These are phyloP conservation scores for Dothideomycetes sp. DNA, from an alignment of 2,329 filamentous ascomycete genomes.

Conservation along the genomic window DNA sequence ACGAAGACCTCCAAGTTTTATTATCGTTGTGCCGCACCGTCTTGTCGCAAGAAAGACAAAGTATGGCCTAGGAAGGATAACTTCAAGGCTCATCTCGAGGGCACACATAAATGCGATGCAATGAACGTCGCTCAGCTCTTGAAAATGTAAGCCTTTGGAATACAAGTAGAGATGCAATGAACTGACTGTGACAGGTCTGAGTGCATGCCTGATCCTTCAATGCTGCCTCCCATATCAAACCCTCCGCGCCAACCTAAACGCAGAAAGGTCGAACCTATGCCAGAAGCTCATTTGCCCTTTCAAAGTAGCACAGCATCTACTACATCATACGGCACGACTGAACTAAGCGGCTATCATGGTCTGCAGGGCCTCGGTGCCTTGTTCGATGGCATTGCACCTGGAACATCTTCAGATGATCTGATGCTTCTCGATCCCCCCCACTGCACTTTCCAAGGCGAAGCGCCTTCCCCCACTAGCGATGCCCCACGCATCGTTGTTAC, in stretches of 20 bases:
- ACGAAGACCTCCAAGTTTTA: constrained; percentile 10
- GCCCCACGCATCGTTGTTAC: too few species aligned
- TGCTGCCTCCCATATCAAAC: not conserved
- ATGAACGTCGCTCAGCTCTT: not conserved
- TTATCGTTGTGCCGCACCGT: constrained; percentile 8
- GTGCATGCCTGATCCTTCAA: not conserved
- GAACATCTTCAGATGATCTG: too few species aligned
- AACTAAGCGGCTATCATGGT: too few species aligned
- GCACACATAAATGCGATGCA: constrained; percentile 7
- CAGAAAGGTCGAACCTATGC: not conserved
- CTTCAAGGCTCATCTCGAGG: constrained; percentile 12
- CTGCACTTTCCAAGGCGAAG: too few species aligned
- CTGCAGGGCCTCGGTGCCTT: too few species aligned
- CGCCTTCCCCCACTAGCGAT: too few species aligned
- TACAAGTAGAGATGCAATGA: too few species aligned
- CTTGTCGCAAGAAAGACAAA: constrained; percentile 11
- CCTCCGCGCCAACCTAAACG: not conserved
- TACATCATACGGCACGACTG: too few species aligned
- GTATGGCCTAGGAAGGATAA: constrained; percentile 11
- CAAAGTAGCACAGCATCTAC: too few species aligned
- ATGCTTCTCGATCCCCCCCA: too few species aligned
- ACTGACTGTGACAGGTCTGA: constrained; percentile 3
- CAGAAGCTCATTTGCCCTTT: too few species aligned
- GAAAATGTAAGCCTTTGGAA: not conserved
- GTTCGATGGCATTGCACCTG: too few species aligned